phyloP scores from a whole-genome alignment of 169 alveolate genomes.

The Plasmodium gallinaceum region DNA sequence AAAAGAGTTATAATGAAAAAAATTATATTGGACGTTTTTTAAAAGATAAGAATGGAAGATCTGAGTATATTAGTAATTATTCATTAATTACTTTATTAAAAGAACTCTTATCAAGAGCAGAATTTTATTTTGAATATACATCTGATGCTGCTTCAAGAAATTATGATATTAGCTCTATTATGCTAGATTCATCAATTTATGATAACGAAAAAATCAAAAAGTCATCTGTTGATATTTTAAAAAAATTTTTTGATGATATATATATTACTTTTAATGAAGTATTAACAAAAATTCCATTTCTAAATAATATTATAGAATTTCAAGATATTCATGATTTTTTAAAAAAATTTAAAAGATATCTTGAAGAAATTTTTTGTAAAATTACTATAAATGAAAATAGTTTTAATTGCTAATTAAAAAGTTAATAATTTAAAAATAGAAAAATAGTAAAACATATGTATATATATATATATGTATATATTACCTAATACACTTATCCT shows the following conservation, averaged over 20 bases:
- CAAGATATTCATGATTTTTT: slow-evolving; percentile 50
- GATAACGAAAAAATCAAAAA: slow-evolving; percentile 47
- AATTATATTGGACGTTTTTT: slow-evolving; percentile 46
- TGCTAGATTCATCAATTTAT: slow-evolving; percentile 64
- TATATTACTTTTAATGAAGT: slow-evolving; percentile 55
- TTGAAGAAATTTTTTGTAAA: slow-evolving; percentile 39
- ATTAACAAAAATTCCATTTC: slow-evolving; percentile 26
- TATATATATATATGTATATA: not conserved
- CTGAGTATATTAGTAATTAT: slow-evolving; percentile 41
- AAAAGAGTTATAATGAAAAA: slow-evolving; percentile 52
- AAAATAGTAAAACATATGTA: not conserved
- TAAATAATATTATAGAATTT: slow-evolving; percentile 52
- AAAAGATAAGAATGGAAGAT: slow-evolving; percentile 63
- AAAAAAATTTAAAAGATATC: slow-evolving; percentile 35
- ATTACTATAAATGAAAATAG: slow-evolving; percentile 25
- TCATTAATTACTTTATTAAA: slow-evolving; percentile 58
- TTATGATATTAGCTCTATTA: slow-evolving; percentile 69
- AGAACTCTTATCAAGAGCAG: slow-evolving; percentile 66
- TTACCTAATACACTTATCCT: not conserved
- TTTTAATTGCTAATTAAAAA: not conserved
- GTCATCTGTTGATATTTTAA: slow-evolving; percentile 39
- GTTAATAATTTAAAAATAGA: not conserved
- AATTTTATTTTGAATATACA: slow-evolving; percentile 65
- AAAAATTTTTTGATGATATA: slow-evolving; percentile 40
- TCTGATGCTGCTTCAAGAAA: slow-evolving; percentile 71